Evolutionary conservation across 1,139 yeast species (phyloP), one percentile per base, ranked within the genome.

Genomic region (Meyerozyma sp.): DNA sequence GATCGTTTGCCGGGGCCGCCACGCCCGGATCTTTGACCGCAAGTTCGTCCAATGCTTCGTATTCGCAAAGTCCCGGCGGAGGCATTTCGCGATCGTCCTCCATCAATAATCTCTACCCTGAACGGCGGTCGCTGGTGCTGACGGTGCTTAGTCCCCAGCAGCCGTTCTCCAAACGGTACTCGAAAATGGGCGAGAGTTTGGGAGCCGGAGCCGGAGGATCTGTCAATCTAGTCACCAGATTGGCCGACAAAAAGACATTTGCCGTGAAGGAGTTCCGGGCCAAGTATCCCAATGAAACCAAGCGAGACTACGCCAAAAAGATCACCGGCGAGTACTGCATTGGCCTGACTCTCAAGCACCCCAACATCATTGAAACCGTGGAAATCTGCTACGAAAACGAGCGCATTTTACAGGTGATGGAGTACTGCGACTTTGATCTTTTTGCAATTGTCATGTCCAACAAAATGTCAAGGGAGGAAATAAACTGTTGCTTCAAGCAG

Each of bases 151-250:
- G 39, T 37, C 49, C 46, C 20, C 64, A 59, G 39, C 73, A 65
- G 41, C 81, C 95, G 2, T 79, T 84, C 49, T 77, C 86, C 20
- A 88, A 85, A 58, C 73, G 91, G 49, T 91, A 90, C 59, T 81
- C 89, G 41, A 86, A 84, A 58, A 79, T 83, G 42, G 96, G 96
- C 41, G 94, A 89, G 56, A 85, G 81, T 46, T 72, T 91, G 38
- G 98, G 98, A 40, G 95, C 95, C 9, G 98, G 98, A 46, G 97
- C 97, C 3, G 98, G 98, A 36, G 98, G 98, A 5, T 77, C 93
- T 3, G 98, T 91, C 30, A 79, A 83, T 54, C 69, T 91, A 43
- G 84, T 89, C 28, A 82, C 77, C 36, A 71, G 96, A 54, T 69
- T 79, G 38, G 63, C 77, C 23, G 96, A 90, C 63, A 79, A 79